These are phyloP conservation scores for Mortierella sp. DNA, from an alignment of 371 early-diverging fungal genomes.

Conservation along the genomic window DNA sequence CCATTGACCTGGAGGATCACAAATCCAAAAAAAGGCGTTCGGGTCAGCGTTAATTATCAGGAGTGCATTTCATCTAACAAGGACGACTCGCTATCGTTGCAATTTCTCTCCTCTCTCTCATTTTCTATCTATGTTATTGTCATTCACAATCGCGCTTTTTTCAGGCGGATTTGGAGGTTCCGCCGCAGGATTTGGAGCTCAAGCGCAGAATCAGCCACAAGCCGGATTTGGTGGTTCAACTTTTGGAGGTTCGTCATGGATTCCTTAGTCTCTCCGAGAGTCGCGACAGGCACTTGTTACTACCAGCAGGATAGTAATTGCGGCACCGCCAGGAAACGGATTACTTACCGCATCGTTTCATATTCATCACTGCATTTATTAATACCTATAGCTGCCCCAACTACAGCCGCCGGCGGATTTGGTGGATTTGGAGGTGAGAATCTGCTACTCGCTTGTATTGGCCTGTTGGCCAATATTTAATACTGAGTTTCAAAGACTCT, in stretches of 20 bases:
- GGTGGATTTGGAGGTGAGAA: conserved; percentile 58
- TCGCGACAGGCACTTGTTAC: background rate
- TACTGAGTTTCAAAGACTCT: too few relatives aligned
- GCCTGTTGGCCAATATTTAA: too few relatives aligned
- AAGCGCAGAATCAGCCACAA: conserved; percentile 63
- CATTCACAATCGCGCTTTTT: background rate
- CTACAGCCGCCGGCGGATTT: conserved; percentile 61
- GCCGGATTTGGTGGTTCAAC: conserved; percentile 62
- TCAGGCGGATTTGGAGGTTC: conserved; percentile 56
- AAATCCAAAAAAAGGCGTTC: background rate
- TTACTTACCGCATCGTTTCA: background rate
- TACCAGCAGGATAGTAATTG: background rate
- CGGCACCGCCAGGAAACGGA: background rate
- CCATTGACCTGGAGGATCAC: background rate
- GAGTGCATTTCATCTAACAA: conserved; percentile 10
- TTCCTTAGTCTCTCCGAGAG: background rate
- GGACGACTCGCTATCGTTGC: conserved; percentile 12
- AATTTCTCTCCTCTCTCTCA: background rate
- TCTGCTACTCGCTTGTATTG: too few relatives aligned
- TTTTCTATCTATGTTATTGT: background rate
- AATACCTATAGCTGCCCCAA: conserved; percentile 60
- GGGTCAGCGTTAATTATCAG: background rate
- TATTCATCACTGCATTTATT: background rate
- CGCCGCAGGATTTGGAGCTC: conserved; percentile 70
- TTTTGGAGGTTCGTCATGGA: conserved; percentile 64